Evolutionary conservation across 306 rosid genomes (phyloP).

Genomic region (Herpetospermum pedunculosum): DNA sequence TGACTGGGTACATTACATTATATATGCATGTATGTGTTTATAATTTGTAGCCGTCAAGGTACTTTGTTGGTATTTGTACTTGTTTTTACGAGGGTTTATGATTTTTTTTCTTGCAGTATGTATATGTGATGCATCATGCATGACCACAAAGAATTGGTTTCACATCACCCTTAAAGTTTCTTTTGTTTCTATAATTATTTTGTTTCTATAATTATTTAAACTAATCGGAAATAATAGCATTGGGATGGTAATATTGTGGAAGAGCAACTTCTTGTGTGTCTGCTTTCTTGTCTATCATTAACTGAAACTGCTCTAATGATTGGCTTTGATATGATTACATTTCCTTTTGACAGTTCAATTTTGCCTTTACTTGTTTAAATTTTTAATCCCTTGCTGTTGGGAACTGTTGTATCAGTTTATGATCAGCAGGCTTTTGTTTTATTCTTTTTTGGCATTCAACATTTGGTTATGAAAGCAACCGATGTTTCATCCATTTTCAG

Average conservation of each 20-base stretch:
- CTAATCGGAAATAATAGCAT: neutral
- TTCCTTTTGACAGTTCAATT: neutral
- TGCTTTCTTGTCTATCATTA: neutral
- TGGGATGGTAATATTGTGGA: neutral
- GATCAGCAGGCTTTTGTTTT: neutral
- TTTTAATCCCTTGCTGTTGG: neutral
- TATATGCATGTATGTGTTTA: neutral
- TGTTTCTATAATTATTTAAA: neutral
- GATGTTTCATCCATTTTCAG: neutral
- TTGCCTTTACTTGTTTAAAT: neutral
- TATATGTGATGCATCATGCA: neutral
- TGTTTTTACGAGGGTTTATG: neutral
- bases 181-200: neutral
- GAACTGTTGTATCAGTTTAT: neutral
- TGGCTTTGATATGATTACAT: neutral
- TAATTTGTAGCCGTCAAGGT: neutral
- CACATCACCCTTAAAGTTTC: neutral
- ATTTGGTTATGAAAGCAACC: too few relatives aligned
- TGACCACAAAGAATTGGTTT: neutral
- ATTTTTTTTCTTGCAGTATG: neutral
- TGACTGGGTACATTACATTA: constrained; percentile 3
- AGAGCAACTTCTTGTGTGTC: neutral
- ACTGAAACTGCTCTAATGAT: neutral
- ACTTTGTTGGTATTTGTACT: neutral
- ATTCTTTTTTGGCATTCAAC: neutral